Evolutionary conservation across 164 flowering plant species (phyloP).

Genomic region (Paratinospora sagittata): DNA sequence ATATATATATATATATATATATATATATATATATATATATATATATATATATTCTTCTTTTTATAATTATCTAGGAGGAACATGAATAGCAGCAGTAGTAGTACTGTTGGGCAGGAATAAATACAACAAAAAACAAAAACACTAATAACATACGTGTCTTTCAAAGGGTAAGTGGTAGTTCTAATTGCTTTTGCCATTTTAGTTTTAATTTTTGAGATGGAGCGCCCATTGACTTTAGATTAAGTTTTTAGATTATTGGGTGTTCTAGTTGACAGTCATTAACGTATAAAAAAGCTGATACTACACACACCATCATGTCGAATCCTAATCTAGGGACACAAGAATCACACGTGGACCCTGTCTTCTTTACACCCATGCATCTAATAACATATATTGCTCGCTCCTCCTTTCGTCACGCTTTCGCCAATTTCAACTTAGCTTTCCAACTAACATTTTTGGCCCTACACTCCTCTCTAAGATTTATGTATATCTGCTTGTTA

Average conservation of each 20-base stretch:
- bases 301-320: slow-evolving; percentile 16
- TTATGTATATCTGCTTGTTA: background rate
- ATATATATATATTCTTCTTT: too few relatives aligned
- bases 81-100: too few relatives aligned
- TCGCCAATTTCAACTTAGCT: slow-evolving; percentile 33
- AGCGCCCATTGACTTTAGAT: slow-evolving; percentile 31
- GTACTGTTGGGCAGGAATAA: too few relatives aligned
- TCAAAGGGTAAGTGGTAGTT: too few relatives aligned
- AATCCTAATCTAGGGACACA: slow-evolving; percentile 23
- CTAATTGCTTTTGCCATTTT: background rate
- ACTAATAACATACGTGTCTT: too few relatives aligned
- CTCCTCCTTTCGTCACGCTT: slow-evolving; percentile 55
- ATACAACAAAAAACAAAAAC: too few relatives aligned
- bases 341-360: slow-evolving; percentile 33
- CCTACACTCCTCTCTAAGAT: slow-evolving; percentile 4
- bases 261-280: slow-evolving; percentile 24
- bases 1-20: too few relatives aligned
- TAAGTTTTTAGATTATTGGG: slow-evolving; percentile 8
- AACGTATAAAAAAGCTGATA: slow-evolving; percentile 19
- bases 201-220: background rate
- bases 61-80: too few relatives aligned
- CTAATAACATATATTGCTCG: slow-evolving; percentile 1
- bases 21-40: too few relatives aligned
- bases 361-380: slow-evolving; percentile 27
- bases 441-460: slow-evolving; percentile 12